These are phyloP conservation scores for Mucor circinelloides DNA, from an alignment of 371 early-diverging fungal genomes.

Conservation along the genomic window DNA sequence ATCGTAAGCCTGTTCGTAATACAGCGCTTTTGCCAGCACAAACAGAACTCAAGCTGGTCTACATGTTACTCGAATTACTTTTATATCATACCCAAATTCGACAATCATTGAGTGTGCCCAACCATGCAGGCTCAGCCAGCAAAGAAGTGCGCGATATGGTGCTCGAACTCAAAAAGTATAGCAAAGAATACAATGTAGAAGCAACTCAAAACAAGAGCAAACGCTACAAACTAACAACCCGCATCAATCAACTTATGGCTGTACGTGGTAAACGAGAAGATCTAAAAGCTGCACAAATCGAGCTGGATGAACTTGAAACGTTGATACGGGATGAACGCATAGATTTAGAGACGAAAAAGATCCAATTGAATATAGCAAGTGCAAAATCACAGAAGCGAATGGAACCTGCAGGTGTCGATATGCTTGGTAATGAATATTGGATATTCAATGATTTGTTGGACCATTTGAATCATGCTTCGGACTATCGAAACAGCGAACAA, in stretches of 20 bases:
- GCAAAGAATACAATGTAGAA: conserved; percentile 15
- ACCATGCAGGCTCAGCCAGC: not conserved
- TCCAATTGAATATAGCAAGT: conserved; percentile 11
- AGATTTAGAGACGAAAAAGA: conserved; percentile 17
- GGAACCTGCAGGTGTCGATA: conserved; percentile 21
- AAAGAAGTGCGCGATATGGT: conserved; percentile 24
- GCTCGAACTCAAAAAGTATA: conserved; percentile 17
- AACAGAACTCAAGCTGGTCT: conserved; percentile 24
- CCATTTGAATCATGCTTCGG: conserved; percentile 8
- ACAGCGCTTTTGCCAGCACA: conserved; percentile 1
- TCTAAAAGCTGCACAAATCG: not conserved
- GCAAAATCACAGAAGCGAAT: conserved; percentile 24
- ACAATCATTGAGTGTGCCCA: conserved; percentile 6
- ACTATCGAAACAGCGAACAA: conserved; percentile 33
- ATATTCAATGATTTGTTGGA: conserved; percentile 39
- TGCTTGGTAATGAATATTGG: conserved; percentile 45
- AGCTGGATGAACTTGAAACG: conserved; percentile 27
- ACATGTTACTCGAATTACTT: conserved; percentile 27
- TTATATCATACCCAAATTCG: conserved; percentile 22
- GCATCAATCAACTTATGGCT: conserved; percentile 15
- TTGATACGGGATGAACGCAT: conserved; percentile 23
- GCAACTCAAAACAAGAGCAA: conserved; percentile 17
- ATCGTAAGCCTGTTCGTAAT: conserved; percentile 11
- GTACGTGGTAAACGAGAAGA: conserved; percentile 18
- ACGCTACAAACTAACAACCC: conserved; percentile 12